Evolutionary conservation across 306 rosid genomes (phyloP).

Genomic region (Cucumis hystrix): DNA sequence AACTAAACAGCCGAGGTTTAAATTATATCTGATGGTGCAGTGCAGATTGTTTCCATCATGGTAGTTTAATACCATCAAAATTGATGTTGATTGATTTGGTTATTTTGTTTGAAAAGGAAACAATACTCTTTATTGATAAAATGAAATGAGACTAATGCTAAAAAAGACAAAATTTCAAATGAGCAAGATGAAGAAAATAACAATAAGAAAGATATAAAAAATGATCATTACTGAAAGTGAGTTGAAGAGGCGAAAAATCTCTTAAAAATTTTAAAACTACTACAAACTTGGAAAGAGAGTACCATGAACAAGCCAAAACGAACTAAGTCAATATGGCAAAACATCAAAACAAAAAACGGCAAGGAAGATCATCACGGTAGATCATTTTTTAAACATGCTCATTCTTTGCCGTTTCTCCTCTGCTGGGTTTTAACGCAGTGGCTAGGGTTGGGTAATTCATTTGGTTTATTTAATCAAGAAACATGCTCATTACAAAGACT

Average conservation of each 20-base stretch:
- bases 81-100: no score
- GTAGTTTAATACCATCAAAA: not conserved
- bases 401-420: no score
- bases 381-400: no score
- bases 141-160: not conserved
- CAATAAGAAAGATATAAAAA: not conserved
- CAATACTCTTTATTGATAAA: not conserved
- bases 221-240: not conserved
- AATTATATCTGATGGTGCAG: not conserved
- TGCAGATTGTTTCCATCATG: not conserved
- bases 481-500: not conserved
- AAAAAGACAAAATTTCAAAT: not conserved
- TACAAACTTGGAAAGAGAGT: not conserved
- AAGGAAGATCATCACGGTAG: not conserved
- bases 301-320: no score
- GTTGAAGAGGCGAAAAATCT: not conserved
- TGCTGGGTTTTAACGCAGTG: no score
- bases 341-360: not conserved
- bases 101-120: not conserved
- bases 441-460: not conserved
- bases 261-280: not conserved
- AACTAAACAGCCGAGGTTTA: not conserved
- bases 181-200: not conserved
- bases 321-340: not conserved
- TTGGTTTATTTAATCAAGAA: not conserved